phyloP scores from a whole-genome alignment of 2,329 filamentous ascomycete species.

The Fusarium ramigenum region DNA sequence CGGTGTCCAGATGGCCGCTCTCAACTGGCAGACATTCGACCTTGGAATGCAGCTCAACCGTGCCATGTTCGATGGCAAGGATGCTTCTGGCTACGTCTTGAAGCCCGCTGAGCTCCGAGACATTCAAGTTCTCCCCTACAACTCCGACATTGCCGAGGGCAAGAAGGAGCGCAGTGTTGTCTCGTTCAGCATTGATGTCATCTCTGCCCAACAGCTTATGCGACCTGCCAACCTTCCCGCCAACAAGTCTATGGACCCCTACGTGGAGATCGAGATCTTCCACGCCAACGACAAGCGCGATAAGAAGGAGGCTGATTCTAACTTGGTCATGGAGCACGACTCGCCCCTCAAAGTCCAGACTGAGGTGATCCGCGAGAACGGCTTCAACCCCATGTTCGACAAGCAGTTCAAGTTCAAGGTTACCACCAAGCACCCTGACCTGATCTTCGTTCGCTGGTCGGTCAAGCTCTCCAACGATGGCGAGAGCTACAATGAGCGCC shows the following conservation, averaged over 20 bases:
- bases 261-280: conserved; percentile 94
- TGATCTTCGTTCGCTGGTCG: conserved; percentile 93
- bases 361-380: conserved; percentile 83
- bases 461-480: conserved; percentile 88
- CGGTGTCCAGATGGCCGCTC: conserved; percentile 95
- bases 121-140: conserved; percentile 66
- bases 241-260: conserved; percentile 84
- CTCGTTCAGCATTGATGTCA: conserved; percentile 84
- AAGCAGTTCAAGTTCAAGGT: conserved; percentile 81
- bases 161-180: conserved; percentile 85
- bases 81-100: conserved; percentile 90
- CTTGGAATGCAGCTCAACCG: conserved; percentile 95
- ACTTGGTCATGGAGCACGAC: conserved; percentile 54
- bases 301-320: conserved; percentile 78
- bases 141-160: conserved; percentile 60
- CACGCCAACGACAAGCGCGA: conserved; percentile 93
- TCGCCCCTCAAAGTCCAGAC: conserved; percentile 82
- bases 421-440: conserved; percentile 91
- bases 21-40: conserved; percentile 99
- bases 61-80: conserved; percentile 93
- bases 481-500: conserved; percentile 67
- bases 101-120: conserved; percentile 89
- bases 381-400: conserved; percentile 91
- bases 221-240: conserved; percentile 77
- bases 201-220: conserved; percentile 95